Conservation (phyloP, 768 basidiomycete genomes). For the Filobasidium floriforme region DNA sequence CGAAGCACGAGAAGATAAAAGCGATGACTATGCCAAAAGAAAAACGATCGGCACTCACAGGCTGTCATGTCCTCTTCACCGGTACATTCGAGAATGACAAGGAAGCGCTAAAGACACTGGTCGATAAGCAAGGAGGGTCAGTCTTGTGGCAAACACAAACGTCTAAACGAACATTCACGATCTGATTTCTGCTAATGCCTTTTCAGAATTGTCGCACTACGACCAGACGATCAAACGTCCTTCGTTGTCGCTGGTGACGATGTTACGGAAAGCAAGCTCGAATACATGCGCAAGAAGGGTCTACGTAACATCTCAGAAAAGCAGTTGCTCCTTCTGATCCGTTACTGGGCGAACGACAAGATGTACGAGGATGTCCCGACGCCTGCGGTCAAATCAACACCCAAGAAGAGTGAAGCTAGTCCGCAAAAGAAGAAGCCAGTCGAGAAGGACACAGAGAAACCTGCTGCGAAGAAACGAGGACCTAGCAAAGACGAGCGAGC, state of each 20-base stretch:
- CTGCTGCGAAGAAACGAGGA: neutral
- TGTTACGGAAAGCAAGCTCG: slow-evolving; percentile 7
- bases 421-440: neutral
- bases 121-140: neutral
- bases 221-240: neutral
- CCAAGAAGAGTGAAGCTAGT: neutral
- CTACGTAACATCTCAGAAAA: neutral
- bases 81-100: neutral
- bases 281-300: slow-evolving; percentile 9
- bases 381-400: neutral
- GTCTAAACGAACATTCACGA: neutral
- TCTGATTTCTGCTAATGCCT: neutral
- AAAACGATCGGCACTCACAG: neutral
- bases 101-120: neutral
- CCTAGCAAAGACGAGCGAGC: slow-evolving; percentile 2
- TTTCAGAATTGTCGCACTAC: neutral
- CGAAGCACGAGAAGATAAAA: neutral
- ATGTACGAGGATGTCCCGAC: slow-evolving; percentile 2
- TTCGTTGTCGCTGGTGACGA: neutral
- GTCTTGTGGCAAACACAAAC: neutral
- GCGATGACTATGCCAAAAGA: neutral
- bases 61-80: slow-evolving; percentile 4
- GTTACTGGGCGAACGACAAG: slow-evolving; percentile 5
- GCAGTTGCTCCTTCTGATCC: neutral
- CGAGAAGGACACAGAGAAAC: neutral